A percentile compares a stretch with the other conserved stretches of the same genome.
Evolutionary conservation across 1,284 basidiomycete genomes (phyloP).

Genomic region (Marasmius sp.): DNA sequence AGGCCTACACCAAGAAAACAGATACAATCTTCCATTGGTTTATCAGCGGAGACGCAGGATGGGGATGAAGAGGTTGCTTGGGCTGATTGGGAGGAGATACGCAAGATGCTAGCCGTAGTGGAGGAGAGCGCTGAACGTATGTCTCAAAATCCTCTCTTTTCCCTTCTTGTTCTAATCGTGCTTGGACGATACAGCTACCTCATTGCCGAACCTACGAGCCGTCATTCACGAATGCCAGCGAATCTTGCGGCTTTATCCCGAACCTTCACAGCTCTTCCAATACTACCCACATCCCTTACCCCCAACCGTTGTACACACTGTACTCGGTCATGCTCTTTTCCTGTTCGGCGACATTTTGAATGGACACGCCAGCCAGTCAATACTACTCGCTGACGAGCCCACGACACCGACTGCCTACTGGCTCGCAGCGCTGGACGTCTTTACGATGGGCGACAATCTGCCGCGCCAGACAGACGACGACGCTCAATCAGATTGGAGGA

Average conservation of each 20-base stretch:
- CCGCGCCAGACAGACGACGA: neutral
- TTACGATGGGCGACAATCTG: neutral
- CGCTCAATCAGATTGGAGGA: neutral
- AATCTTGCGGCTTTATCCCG: neutral
- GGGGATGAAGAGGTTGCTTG: neutral
- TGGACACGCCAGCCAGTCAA: neutral
- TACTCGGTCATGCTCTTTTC: neutral
- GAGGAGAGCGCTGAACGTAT: neutral
- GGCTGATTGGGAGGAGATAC: neutral
- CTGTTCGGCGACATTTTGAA: neutral
- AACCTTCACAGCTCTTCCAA: neutral
- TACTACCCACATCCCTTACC: neutral
- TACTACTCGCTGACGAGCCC: neutral
- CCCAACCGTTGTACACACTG: neutral
- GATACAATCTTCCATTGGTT: neutral
- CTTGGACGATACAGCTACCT: neutral
- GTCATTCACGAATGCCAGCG: neutral
- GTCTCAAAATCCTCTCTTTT: neutral
- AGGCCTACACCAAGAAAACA: neutral
- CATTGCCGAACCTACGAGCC: neutral
- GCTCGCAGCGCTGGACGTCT: neutral
- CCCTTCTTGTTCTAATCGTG: neutral
- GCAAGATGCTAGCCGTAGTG: neutral
- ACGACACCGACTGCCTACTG: neutral
- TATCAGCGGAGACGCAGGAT: neutral